Evolutionary conservation across 495 filamentous ascomycete genomes (phyloP), one percentile per base, ranked within the genome.

Genomic region (Amphirosellinia nigrospora): DNA sequence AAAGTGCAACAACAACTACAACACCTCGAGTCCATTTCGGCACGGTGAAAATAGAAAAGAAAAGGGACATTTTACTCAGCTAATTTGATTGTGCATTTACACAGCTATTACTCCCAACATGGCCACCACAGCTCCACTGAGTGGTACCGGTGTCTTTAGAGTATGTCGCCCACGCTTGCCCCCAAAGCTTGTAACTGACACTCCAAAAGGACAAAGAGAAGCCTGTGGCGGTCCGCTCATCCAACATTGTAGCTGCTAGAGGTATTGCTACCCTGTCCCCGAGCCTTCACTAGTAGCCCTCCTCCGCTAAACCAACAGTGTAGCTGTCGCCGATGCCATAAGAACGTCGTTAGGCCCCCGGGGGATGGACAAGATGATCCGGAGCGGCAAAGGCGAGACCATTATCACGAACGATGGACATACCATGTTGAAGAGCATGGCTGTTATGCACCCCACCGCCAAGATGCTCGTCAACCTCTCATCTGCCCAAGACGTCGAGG

Each of bases 361-460:
- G 78, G 85, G 84, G 62, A 97, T 97, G 94, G 96, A 99, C 83
- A 99, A 99, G 86, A 99, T 99, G 96, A 98, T 99, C 72, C 91
- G 96, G 88, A 96, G 92, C 34, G 92, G 94, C 73, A 97, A 94
- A 79, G 96, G 96, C 81, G 90, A 96, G 79, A 98, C 96, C 55
- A 95, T 98, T 76, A 99, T 99, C 81, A 98, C 95, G 73, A 99
- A 99, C 84, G 96, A 99, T 82, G 96, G 96, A 80, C 97, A 96
- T 83, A 99, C 96, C 45, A 98, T 98, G 93, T 83, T 99, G 77
- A 96, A 91, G 82, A 93, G 94, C 86, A 98, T 99, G 96, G 92
- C 92, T 73, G 96, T 99, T 62, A 92, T 98, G 93, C 96, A 99
- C 80, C 96, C 96, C 45, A 94, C 96, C 66, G 96, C 96, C 50